A percentile compares a stretch with the other conserved stretches of the same genome.
Evolutionary conservation across 139 green algal species (phyloP).

Genomic region (Chlorella vulgaris): DNA sequence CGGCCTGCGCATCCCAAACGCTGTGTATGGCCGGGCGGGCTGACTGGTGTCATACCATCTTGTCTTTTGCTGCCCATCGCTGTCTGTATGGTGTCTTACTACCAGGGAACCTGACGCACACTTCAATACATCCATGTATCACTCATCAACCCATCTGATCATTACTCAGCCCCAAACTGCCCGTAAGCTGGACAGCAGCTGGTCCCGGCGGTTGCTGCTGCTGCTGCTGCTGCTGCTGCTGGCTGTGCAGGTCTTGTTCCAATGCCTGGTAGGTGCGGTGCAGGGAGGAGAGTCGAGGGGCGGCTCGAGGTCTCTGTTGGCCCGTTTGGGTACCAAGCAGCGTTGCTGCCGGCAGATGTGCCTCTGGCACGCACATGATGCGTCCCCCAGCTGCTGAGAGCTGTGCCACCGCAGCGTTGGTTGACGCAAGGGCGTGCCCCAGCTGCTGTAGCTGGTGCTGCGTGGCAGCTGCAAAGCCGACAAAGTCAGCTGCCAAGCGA

Average conservation of each 20-base stretch:
- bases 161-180: constrained; percentile 1
- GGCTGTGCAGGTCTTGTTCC: not conserved
- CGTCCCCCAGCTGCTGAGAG: not conserved
- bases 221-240: not conserved
- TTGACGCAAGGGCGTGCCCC: not conserved
- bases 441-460: not conserved
- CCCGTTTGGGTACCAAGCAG: not conserved
- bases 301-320: not conserved
- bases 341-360: not conserved
- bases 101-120: not conserved
- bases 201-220: not conserved
- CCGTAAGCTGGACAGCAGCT: constrained; percentile 9
- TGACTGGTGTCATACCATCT: constrained; percentile 11
- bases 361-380: not conserved
- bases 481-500: not conserved
- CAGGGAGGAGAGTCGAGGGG: constrained; percentile 9
- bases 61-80: constrained; percentile 13
- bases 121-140: not conserved
- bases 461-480: not conserved
- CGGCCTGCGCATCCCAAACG: constrained; percentile 17
- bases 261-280: constrained; percentile 16
- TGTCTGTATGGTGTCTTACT: too few species aligned
- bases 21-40: constrained; percentile 20
- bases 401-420: not conserved
- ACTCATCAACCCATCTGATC: not conserved